These are phyloP conservation scores for Cystoderma amianthinum DNA, from an alignment of 768 basidiomycete species.

Conservation along the genomic window DNA sequence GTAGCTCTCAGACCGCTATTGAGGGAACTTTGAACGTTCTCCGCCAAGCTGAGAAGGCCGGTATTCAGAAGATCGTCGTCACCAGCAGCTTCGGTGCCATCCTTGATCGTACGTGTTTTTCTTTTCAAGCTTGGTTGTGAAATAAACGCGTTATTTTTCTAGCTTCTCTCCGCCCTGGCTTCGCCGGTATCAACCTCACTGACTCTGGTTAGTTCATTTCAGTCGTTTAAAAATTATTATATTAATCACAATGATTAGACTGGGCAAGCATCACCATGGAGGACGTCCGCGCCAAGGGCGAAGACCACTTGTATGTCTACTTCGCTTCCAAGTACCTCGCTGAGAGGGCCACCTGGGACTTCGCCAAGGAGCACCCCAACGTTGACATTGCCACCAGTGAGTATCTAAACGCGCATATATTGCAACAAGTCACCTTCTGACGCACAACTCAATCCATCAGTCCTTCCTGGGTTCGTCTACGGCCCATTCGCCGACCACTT, in stretches of 20 bases:
- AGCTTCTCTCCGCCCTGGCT: conserved; percentile 15
- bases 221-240: neutral
- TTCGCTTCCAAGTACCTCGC: conserved; percentile 32
- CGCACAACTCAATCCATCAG: conserved; percentile 10
- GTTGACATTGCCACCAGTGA: conserved; percentile 30
- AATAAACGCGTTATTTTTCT: neutral
- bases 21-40: conserved; percentile 34
- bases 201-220: conserved; percentile 10
- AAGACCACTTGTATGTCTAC: conserved; percentile 26
- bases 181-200: conserved; percentile 14
- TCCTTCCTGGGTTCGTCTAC: conserved; percentile 28
- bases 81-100: conserved; percentile 24
- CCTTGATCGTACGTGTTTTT: conserved; percentile 17
- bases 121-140: neutral
- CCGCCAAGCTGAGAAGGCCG: conserved; percentile 26
- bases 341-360: conserved; percentile 35
- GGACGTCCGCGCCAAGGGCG: conserved; percentile 19
- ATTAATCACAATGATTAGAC: conserved; percentile 10
- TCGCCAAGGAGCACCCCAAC: conserved; percentile 28
- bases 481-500: conserved; percentile 26
- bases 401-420: conserved; percentile 6
- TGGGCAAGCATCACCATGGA: conserved; percentile 26
- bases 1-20: conserved; percentile 22
- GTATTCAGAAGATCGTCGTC: conserved; percentile 26
- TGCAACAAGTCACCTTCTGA: neutral